Percentiles rank a stretch among this genome's conserved stretches.
phyloP scores from a whole-genome alignment of 768 basidiomycete genomes.

The Tulasnella calospora region DNA sequence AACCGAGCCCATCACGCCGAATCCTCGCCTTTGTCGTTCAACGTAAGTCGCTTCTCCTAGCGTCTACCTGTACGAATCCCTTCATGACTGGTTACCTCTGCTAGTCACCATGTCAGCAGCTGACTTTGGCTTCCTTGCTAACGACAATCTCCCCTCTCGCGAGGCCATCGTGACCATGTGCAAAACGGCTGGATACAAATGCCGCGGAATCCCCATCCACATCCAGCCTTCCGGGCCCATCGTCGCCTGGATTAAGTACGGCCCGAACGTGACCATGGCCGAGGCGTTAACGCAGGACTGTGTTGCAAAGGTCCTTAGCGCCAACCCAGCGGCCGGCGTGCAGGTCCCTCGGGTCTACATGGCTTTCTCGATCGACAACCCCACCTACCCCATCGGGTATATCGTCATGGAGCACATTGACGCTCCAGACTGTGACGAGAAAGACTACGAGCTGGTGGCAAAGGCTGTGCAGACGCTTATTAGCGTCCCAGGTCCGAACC shows the following conservation, averaged over 20 bases:
- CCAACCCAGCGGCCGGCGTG: constrained; percentile 9
- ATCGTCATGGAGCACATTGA: constrained; percentile 18
- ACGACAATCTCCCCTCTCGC: neutral
- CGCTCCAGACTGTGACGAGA: neutral
- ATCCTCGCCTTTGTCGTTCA: neutral
- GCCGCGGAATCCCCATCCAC: neutral
- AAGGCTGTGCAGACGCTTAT: constrained; percentile 14
- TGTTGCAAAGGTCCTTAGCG: constrained; percentile 4
- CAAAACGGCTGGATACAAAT: neutral
- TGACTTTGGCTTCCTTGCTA: neutral
- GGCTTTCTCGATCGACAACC: neutral
- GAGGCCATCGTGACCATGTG: neutral
- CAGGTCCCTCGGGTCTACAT: constrained; percentile 10
- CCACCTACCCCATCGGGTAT: neutral
- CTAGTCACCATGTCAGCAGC: neutral
- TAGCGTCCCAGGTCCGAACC: neutral
- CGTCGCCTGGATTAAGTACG: constrained; percentile 18
- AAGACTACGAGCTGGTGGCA: neutral
- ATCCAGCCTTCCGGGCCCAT: neutral
- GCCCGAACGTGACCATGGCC: neutral
- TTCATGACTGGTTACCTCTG: neutral
- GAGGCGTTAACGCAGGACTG: constrained; percentile 14
- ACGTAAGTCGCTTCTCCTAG: neutral
- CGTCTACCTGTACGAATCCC: neutral
- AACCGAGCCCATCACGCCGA: too few relatives aligned